Percentiles rank a stretch among this genome's conserved stretches.
These are phyloP conservation scores for Coniferiporia weirii DNA, from an alignment of 1,284 basidiomycete species.

Conservation along the genomic window DNA sequence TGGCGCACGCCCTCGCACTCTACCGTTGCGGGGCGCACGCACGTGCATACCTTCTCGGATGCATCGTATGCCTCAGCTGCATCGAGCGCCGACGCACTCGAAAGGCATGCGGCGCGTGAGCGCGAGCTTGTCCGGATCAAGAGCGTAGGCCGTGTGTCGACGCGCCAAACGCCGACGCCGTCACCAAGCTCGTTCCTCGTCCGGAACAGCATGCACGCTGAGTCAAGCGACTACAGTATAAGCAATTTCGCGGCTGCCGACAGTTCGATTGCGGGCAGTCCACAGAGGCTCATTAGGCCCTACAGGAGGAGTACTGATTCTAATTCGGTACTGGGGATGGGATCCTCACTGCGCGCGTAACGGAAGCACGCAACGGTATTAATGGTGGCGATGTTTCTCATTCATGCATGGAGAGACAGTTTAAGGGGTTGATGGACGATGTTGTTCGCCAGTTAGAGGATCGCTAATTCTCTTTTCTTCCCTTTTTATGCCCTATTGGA, in stretches of 20 bases:
- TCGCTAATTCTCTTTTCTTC: no score
- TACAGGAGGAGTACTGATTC: not conserved
- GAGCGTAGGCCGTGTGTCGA: conserved; percentile 38
- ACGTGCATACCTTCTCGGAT: not conserved
- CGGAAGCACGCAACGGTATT: no score
- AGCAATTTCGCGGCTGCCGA: not conserved
- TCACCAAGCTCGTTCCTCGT: conserved; percentile 16
- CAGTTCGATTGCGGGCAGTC: not conserved
- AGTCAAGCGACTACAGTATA: conserved; percentile 18
- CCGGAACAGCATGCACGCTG: conserved; percentile 21
- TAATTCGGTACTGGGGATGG: no score
- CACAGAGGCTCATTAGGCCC: not conserved
- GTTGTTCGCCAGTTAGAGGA: no score
- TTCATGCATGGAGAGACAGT: no score
- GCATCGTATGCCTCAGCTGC: not conserved
- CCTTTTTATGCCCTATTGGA: no score
- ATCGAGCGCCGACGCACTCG: not conserved
- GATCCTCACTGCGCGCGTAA: no score
- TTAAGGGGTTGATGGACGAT: no score
- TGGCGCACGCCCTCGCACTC: not conserved
- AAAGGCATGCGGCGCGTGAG: not conserved
- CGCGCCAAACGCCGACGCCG: conserved; percentile 23
- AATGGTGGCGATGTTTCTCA: no score
- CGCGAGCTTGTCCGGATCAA: conserved; percentile 30
- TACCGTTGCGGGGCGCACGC: not conserved